Evolutionary conservation across 371 early-diverging fungal genomes (phyloP), one percentile per base, ranked within the genome.

Genomic region (Parasitella parasitica): DNA sequence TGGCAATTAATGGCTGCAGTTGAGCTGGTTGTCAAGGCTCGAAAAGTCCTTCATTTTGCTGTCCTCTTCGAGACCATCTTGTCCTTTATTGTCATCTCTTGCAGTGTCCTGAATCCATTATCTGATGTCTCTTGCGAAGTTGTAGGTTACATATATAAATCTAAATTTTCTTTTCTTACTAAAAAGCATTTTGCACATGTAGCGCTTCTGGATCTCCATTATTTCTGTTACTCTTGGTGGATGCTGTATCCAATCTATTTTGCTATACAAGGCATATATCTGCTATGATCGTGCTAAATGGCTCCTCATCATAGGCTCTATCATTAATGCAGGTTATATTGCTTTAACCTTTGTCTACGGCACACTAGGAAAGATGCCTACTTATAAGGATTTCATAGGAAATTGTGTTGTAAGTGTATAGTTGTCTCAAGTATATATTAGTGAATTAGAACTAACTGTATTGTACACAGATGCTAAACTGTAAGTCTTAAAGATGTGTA

Each of bases 181-280:
- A 27, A 37, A 11, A 22, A 18, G 16, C 46, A 27, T 28, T 53
- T 18, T n/a, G n/a, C n/a, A 15, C 22, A n/a, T 11, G 6, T 64
- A 80, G 80, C 61, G 80, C 16, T 80, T 75, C 39, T 77, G 77
- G 80, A 66, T 77, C 1, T 71, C 80, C 16, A 80, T 80, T 34
- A 62, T 75, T 28, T n/a, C 61, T n/a, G 70, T 80, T 18, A 73
- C 77, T 32, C 49, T 80, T 3, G 77, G 71, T 15, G 77, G 80
- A 30, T 70, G 73, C 41, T 70, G 72, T 53, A 66, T 80, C 22
- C 80, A 80, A 48, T 63, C 67, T 0, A 77, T 80, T 22, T 58
- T 80, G 20, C 61, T 80, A 3, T 80, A 80, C 61, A 80, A 80
- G 37, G 80, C 80, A 2, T 80, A 70, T 27, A 66, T 80, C 28